phyloP scores from a whole-genome alignment of 345 rosid species.

The Acer saccharum region DNA sequence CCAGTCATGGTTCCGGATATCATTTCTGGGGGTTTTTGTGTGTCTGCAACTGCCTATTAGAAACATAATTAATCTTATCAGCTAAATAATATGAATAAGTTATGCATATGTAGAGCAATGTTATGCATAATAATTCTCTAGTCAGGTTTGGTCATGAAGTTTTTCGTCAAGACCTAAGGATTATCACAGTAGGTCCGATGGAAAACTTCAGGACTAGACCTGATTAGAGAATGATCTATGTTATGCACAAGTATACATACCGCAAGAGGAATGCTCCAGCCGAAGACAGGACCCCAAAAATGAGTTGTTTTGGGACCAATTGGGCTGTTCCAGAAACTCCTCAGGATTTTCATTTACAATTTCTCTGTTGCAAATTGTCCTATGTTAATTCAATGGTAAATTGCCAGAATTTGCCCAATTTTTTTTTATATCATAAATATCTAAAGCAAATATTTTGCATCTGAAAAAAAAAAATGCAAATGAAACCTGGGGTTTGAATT shows the following conservation, averaged over 20 bases:
- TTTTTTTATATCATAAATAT: not conserved
- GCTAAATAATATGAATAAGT: not conserved
- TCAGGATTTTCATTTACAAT: constrained; percentile 14
- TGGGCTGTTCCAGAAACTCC: constrained; percentile 44
- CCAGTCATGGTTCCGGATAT: constrained; percentile 40
- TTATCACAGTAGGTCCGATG: no score
- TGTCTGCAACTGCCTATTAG: constrained; percentile 31
- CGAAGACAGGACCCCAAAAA: constrained; percentile 56
- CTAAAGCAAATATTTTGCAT: not conserved
- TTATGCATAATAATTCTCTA: no score
- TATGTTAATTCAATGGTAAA: not conserved
- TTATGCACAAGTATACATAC: constrained; percentile 25
- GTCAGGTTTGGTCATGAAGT: no score
- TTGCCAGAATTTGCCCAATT: not conserved
- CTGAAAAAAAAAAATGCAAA: not conserved
- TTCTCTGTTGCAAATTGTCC: not conserved
- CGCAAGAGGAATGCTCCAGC: constrained; percentile 48
- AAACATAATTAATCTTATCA: not conserved
- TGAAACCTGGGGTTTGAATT: not conserved
- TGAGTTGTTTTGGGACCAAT: constrained; percentile 61
- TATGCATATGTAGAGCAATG: not conserved
- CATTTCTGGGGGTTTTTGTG: constrained; percentile 40
- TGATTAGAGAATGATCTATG: not conserved
- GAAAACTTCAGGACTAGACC: no score
- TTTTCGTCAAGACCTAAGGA: no score